A percentile compares a stretch with the other conserved stretches of the same genome.
These are phyloP conservation scores for Colletotrichum viniferum DNA, from an alignment of 2,329 filamentous ascomycete species.

Conservation along the genomic window DNA sequence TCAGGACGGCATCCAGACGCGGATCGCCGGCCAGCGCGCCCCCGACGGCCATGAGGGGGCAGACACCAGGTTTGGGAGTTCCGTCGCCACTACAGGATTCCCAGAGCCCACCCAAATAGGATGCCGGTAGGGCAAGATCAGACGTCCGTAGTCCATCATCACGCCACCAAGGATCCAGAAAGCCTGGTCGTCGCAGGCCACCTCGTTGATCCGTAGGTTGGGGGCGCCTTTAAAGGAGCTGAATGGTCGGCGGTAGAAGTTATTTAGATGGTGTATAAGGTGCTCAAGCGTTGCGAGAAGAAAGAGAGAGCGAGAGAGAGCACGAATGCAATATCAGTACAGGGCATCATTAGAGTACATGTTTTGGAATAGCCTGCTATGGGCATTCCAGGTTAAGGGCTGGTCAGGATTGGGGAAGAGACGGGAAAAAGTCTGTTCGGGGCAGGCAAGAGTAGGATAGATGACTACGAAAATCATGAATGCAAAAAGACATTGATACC, in stretches of 20 bases:
- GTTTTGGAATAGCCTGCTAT: neutral
- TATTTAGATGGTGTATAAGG: neutral
- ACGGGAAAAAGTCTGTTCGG: neutral
- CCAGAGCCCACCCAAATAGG: neutral
- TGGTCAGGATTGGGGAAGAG: neutral
- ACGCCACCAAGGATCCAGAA: neutral
- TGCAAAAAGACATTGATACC: neutral
- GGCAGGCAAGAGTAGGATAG: neutral
- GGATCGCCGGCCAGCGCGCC: slow-evolving; percentile 22
- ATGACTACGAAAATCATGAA: neutral
- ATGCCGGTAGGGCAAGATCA: neutral
- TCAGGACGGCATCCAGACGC: slow-evolving; percentile 11
- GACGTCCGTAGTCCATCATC: neutral
- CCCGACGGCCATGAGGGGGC: slow-evolving; percentile 5
- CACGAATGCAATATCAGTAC: neutral
- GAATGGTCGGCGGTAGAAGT: neutral
- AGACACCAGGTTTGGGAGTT: neutral
- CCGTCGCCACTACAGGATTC: slow-evolving; percentile 6
- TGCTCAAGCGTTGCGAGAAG: neutral
- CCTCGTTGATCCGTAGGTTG: neutral
- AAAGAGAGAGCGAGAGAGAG: neutral
- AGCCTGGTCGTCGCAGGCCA: neutral
- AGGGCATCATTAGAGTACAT: neutral
- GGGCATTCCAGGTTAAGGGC: neutral
- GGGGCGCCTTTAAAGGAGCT: neutral